Percentiles rank a stretch among this genome's conserved stretches.
phyloP scores from a whole-genome alignment of 176 grass and related monocot genomes.

The Oryza meridionalis region DNA sequence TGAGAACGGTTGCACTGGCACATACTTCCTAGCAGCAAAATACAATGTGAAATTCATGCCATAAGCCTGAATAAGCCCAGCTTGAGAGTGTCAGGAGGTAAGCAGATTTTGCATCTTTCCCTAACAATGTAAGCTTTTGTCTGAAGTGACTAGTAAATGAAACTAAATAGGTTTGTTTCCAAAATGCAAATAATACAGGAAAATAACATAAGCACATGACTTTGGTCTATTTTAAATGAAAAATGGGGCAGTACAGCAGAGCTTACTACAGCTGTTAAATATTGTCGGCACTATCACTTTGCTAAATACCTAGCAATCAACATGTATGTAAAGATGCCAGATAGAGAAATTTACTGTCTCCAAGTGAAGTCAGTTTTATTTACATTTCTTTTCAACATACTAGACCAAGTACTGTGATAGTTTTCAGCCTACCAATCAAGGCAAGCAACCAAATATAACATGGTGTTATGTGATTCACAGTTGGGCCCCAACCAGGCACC shows the following conservation, averaged over 20 bases:
- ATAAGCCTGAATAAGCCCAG: neutral
- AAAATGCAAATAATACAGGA: neutral
- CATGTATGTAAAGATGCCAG: conserved; percentile 6
- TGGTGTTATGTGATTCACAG: neutral
- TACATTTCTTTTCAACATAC: conserved; percentile 9
- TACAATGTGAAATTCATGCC: neutral
- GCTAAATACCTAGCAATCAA: neutral
- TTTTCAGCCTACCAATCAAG: conserved; percentile 23
- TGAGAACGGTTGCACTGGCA: neutral
- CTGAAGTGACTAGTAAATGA: neutral
- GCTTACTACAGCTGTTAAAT: neutral
- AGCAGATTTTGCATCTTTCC: neutral
- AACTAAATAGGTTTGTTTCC: neutral
- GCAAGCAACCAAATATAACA: neutral
- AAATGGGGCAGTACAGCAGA: neutral
- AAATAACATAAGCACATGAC: neutral
- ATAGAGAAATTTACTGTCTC: neutral
- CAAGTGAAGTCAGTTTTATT: neutral
- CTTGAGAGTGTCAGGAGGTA: neutral
- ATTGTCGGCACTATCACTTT: neutral
- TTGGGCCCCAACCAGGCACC: neutral
- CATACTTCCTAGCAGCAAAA: neutral
- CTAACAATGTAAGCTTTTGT: neutral
- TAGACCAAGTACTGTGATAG: neutral
- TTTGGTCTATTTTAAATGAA: neutral